These are phyloP conservation scores for Cytospora piceae DNA, from an alignment of 2,329 filamentous ascomycete genomes.

Conservation along the genomic window DNA sequence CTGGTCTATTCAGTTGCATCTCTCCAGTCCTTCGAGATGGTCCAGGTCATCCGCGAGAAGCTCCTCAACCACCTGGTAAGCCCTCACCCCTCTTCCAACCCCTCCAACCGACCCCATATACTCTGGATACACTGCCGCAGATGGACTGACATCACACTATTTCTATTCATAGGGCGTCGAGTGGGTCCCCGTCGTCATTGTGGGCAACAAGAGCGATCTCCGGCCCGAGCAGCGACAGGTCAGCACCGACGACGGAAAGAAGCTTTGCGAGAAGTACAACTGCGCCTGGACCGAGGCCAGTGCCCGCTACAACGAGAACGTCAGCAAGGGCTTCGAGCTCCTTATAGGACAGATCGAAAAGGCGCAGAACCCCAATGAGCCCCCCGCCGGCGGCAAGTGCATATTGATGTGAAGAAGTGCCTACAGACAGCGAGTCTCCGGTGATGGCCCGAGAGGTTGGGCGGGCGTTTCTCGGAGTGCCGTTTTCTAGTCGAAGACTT, in stretches of 20 bases:
- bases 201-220: constrained; percentile 96
- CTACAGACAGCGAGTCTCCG: not conserved
- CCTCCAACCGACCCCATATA: not conserved
- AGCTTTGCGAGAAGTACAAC: constrained; percentile 81
- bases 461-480: not conserved
- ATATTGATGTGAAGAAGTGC: constrained; percentile 70
- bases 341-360: constrained; percentile 96
- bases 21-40: constrained; percentile 95
- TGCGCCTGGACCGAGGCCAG: constrained; percentile 96
- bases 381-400: constrained; percentile 80
- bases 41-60: constrained; percentile 93
- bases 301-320: constrained; percentile 92
- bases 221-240: constrained; percentile 93
- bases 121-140: not conserved
- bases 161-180: constrained; percentile 73
- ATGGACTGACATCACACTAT: constrained; percentile 7
- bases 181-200: constrained; percentile 88
- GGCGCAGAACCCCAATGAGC: constrained; percentile 85
- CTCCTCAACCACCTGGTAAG: constrained; percentile 92
- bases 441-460: not conserved
- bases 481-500: not conserved
- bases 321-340: constrained; percentile 88
- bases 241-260: constrained; percentile 80
- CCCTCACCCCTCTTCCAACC: not conserved
- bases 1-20: constrained; percentile 97